These are phyloP conservation scores for Coniochaeta prunicola DNA, from an alignment of 2,329 filamentous ascomycete genomes.

Conservation along the genomic window DNA sequence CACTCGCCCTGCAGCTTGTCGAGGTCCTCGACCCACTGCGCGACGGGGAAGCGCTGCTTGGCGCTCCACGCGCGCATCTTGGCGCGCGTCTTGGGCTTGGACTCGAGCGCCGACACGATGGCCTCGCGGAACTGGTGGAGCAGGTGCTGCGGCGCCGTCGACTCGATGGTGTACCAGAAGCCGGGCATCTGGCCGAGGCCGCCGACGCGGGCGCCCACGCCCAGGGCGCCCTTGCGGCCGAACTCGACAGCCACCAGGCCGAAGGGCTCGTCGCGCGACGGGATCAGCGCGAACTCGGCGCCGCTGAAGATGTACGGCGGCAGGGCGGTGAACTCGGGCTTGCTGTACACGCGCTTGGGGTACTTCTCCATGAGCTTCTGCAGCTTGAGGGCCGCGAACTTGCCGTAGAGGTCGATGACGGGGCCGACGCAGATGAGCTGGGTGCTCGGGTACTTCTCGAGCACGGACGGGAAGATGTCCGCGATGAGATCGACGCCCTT, in stretches of 20 bases:
- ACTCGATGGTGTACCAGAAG: conserved; percentile 65
- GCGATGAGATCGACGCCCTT: conserved; percentile 64
- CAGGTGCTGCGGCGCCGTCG: conserved; percentile 53
- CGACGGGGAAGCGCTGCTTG: conserved; percentile 60
- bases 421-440: conserved; percentile 59
- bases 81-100: conserved; percentile 45
- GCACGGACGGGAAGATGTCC: conserved; percentile 56
- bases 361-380: conserved; percentile 58
- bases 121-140: conserved; percentile 59
- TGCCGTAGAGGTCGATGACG: conserved; percentile 61
- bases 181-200: conserved; percentile 65
- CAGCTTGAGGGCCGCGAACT: conserved; percentile 59
- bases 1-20: conserved; percentile 54
- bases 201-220: conserved; percentile 58
- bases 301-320: conserved; percentile 62
- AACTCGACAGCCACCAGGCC: conserved; percentile 64
- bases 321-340: conserved; percentile 59
- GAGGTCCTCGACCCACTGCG: conserved; percentile 58
- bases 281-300: conserved; percentile 61
- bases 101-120: conserved; percentile 53
- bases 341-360: conserved; percentile 59
- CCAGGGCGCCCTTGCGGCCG: conserved; percentile 59
- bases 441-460: conserved; percentile 51
- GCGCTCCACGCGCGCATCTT: conserved; percentile 59
- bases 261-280: conserved; percentile 62